phyloP scores from a whole-genome alignment of 257 asterid species.

The Plantago ovata region DNA sequence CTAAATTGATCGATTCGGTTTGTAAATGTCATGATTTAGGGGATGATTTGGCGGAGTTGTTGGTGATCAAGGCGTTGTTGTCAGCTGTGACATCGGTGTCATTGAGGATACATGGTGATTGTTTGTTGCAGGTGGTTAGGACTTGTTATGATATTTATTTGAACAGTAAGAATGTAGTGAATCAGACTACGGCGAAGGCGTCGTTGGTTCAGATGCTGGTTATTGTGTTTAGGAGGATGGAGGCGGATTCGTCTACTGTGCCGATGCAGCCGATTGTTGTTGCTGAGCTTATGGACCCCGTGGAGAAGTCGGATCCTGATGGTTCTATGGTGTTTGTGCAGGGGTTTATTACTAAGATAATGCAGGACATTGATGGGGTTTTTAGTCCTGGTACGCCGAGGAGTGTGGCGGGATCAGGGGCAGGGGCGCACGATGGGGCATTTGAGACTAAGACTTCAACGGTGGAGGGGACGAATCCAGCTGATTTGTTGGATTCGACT shows the following conservation, averaged over 20 bases:
- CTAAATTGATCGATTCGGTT: slow-evolving; percentile 69
- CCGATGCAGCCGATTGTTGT: slow-evolving; percentile 95
- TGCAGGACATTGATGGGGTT: slow-evolving; percentile 95
- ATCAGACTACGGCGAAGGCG: slow-evolving; percentile 95
- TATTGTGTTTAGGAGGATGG: slow-evolving; percentile 96
- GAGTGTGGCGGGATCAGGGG: slow-evolving; percentile 33
- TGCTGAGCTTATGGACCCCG: slow-evolving; percentile 90
- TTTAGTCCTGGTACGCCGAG: slow-evolving; percentile 68
- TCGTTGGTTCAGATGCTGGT: slow-evolving; percentile 95
- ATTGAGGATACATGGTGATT: slow-evolving; percentile 85
- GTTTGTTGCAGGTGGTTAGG: slow-evolving; percentile 79
- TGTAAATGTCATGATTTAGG: slow-evolving; percentile 90
- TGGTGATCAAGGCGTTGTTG: slow-evolving; percentile 74
- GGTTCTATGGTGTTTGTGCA: slow-evolving; percentile 88
- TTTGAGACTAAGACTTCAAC: slow-evolving; percentile 91
- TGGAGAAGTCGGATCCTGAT: slow-evolving; percentile 77
- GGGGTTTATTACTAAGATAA: slow-evolving; percentile 80
- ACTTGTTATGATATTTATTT: slow-evolving; percentile 86
- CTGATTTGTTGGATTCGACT: slow-evolving; percentile 94
- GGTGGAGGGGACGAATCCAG: slow-evolving; percentile 94
- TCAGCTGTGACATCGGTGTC: slow-evolving; percentile 85
- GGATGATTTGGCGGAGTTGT: slow-evolving; percentile 73
- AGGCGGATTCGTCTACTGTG: slow-evolving; percentile 93
- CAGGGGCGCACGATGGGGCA: slow-evolving; percentile 87
- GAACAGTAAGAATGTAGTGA: slow-evolving; percentile 85